Evolutionary conservation across 352 stramenopile genomes (phyloP).

Genomic region (Phytophthora palmivora): DNA sequence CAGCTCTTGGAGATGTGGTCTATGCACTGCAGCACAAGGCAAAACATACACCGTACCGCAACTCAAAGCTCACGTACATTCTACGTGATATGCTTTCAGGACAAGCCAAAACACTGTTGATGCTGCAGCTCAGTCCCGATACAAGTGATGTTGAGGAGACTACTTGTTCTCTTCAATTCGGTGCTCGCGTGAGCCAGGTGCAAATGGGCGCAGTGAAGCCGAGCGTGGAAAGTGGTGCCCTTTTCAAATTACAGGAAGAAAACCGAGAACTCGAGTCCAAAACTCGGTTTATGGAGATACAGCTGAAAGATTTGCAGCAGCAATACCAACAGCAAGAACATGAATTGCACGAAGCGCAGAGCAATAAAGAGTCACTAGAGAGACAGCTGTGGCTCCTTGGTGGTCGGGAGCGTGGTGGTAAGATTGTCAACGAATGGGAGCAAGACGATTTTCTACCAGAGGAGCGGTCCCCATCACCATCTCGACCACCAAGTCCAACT

Average conservation of each 20-base stretch:
- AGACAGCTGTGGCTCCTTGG: constrained; percentile 54
- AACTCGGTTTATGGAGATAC: constrained; percentile 33
- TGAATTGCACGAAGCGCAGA: constrained; percentile 51
- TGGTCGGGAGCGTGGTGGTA: constrained; percentile 31
- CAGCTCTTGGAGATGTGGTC: constrained; percentile 98
- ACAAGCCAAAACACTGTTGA: constrained; percentile 93
- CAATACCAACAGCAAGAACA: constrained; percentile 58
- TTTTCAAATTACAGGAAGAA: constrained; percentile 78
- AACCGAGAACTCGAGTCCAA: constrained; percentile 56
- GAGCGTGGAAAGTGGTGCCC: constrained; percentile 83
- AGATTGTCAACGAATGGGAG: constrained; percentile 42
- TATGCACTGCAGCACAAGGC: constrained; percentile 91
- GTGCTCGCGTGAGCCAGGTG: constrained; percentile 89
- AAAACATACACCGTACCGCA: constrained; percentile 95
- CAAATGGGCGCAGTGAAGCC: constrained; percentile 84
- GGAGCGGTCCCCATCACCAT: constrained; percentile 20
- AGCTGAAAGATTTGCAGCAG: constrained; percentile 51
- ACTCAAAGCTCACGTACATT: constrained; percentile 96
- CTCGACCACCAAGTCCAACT: constrained; percentile 47
- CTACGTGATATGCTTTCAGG: constrained; percentile 92
- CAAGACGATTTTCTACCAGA: constrained; percentile 12
- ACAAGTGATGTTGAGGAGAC: constrained; percentile 85
- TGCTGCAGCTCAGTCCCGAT: constrained; percentile 92
- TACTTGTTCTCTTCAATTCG: constrained; percentile 91
- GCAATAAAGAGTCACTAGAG: constrained; percentile 53